phyloP scores from a whole-genome alignment of 305 asterid species.

The Plantago coronopus region DNA sequence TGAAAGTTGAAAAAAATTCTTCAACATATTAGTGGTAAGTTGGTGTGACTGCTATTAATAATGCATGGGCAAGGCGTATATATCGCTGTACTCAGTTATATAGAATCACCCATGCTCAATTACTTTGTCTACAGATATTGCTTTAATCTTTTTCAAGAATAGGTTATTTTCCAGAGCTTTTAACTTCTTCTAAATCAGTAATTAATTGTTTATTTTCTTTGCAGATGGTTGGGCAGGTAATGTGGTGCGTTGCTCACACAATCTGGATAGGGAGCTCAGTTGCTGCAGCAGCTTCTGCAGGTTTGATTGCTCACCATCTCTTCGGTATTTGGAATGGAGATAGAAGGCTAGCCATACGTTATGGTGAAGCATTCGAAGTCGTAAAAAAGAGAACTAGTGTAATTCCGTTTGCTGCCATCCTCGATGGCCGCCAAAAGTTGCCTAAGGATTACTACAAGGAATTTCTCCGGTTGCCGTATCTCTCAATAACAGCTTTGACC shows the following conservation, averaged over 20 bases:
- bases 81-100: too few species aligned
- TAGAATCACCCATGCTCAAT: too few species aligned
- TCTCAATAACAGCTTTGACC: conserved; percentile 62
- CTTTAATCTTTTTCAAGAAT: too few species aligned
- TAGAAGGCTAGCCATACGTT: conserved; percentile 64
- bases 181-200: neutral
- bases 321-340: conserved; percentile 98
- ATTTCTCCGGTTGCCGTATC: conserved; percentile 73
- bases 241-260: conserved; percentile 95
- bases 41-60: too few species aligned
- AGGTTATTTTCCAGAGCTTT: too few species aligned
- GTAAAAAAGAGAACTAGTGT: conserved; percentile 78
- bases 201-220: neutral
- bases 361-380: conserved; percentile 78
- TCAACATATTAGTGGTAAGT: too few species aligned
- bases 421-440: conserved; percentile 97
- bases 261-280: conserved; percentile 95
- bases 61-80: too few species aligned
- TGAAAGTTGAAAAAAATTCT: too few species aligned
- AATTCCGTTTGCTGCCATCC: conserved; percentile 80
- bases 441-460: conserved; percentile 75
- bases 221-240: conserved; percentile 92
- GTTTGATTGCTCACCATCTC: conserved; percentile 90
- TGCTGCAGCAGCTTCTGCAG: conserved; percentile 75
- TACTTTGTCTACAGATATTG: too few species aligned